Conservation (phyloP, 2,329 filamentous ascomycete species). For the Exophiala sp. region DNA sequence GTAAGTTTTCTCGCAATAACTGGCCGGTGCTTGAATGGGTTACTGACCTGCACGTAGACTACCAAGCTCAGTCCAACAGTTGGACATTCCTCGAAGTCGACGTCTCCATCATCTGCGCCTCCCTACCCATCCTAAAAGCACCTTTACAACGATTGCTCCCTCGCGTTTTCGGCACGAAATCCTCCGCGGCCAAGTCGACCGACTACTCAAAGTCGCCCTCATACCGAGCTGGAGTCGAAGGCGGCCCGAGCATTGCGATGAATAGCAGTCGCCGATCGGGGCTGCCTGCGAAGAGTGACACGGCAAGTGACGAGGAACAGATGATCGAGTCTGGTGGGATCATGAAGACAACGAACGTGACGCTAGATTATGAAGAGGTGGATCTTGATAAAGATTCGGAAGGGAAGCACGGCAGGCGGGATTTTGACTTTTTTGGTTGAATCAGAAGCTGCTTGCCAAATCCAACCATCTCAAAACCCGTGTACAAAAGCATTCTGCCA, state of each 20-base stretch:
- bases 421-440: too few relatives aligned
- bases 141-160: slow-evolving; percentile 42
- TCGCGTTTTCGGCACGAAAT: slow-evolving; percentile 31
- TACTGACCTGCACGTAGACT: not conserved
- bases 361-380: slow-evolving; percentile 7
- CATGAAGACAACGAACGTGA: slow-evolving; percentile 3
- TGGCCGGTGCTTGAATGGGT: too few relatives aligned
- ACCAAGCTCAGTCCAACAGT: slow-evolving; percentile 12
- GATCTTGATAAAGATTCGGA: not conserved
- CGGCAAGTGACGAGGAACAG: slow-evolving; percentile 5
- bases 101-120: slow-evolving; percentile 27
- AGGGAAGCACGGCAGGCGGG: too few relatives aligned
- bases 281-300: not conserved
- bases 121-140: slow-evolving; percentile 41
- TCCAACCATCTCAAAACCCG: too few relatives aligned
- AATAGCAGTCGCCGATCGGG: too few relatives aligned
- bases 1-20: not conserved
- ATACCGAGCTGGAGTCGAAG: not conserved
- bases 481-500: too few relatives aligned
- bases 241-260: not conserved
- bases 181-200: not conserved
- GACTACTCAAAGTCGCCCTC: not conserved
- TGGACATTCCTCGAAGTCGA: slow-evolving; percentile 15
- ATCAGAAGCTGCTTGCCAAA: too few relatives aligned
- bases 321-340: slow-evolving; percentile 1